These are phyloP conservation scores for Lagenidium giganteum DNA, from an alignment of 352 stramenopile genomes.

Conservation along the genomic window DNA sequence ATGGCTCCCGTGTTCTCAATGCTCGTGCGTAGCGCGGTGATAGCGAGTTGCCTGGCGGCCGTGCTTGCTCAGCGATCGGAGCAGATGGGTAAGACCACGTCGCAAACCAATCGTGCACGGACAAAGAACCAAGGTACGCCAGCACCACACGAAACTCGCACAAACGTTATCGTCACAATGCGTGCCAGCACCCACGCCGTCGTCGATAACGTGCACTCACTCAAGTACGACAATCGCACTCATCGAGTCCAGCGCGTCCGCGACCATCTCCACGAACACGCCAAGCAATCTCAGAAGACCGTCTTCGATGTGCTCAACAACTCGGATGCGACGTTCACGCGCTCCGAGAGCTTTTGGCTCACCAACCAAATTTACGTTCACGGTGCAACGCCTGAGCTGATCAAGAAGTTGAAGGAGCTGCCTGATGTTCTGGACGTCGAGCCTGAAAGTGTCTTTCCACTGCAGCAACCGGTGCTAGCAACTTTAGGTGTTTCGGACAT, in stretches of 20 bases:
- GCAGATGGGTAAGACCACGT: conserved; percentile 15
- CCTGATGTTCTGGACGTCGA: conserved; percentile 31
- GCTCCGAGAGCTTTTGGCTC: conserved; percentile 47
- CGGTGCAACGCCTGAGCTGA: conserved; percentile 29
- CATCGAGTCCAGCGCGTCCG: conserved; percentile 23
- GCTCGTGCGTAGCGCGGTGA: too few species aligned
- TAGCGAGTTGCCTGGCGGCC: too few species aligned
- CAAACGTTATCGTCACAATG: conserved; percentile 57
- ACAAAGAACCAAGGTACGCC: conserved; percentile 14
- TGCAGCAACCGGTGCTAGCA: conserved; percentile 21
- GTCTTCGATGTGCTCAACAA: conserved; percentile 24
- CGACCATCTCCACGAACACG: conserved; percentile 29
- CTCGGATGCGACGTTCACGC: conserved; percentile 13
- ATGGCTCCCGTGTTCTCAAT: too few species aligned
- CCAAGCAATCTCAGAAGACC: conserved; percentile 24
- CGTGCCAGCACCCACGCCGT: conserved; percentile 20
- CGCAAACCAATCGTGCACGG: conserved; percentile 4
- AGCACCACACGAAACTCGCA: conserved; percentile 14
- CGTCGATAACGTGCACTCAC: conserved; percentile 21
- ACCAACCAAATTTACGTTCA: conserved; percentile 57
- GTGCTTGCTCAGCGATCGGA: too few species aligned
- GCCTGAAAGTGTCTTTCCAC: conserved; percentile 35
- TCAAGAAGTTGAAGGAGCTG: conserved; percentile 38
- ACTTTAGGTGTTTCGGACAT: conserved; percentile 24
- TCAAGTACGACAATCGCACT: conserved; percentile 29